Evolutionary conservation across 805 yeast species (phyloP), one percentile per base, ranked within the genome.

Genomic region (Wickerhamiella sorbophila): DNA sequence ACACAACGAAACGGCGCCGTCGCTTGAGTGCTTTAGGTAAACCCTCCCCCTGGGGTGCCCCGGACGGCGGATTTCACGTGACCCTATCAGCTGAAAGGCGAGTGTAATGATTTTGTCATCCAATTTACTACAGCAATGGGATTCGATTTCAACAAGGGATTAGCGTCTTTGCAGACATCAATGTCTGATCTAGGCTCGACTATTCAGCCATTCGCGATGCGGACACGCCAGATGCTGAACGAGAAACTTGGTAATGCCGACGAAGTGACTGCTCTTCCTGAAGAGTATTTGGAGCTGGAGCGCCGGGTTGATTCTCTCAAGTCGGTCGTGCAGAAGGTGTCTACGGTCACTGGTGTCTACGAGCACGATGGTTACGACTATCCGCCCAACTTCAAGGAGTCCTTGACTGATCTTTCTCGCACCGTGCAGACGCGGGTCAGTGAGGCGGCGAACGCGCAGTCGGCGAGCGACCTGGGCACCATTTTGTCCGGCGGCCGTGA

Each of bases 301-400:
- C 66, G 69, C 48, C 76, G 74, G 54, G 74, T 82, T 45, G 94
- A 83, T 52, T 72, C 80, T 45, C 69, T 83, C 59, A 76, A 79
- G 63, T 63, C 69, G 38, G 76, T 82, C 43, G 81, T 79, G 67
- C 70, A 65, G 49, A 70, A 71, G 53, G 60, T 76, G 45, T 61
- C 75, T 29, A 59, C 71, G 17, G 74, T 76, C 34, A 67, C 79
- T 38, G 54, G 71, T 35, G 70, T 67, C 44, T 83, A 79, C 61
- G 87, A 79, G 54, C 71, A 65, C 50, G 94, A 82, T 61, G 71
- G 80, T 39, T 84, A 83, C 61, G 94, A 83, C 61, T 83, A 83
- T 59, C 94, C 94, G 8, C 72, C 75, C 42, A 77, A 78, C 52
- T 65, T 77, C 49, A 72, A 72, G 52, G 94, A 84, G 56, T 75